Conservation (phyloP, 169 alveolate species). For the Cyclospora cayetanensis region DNA sequence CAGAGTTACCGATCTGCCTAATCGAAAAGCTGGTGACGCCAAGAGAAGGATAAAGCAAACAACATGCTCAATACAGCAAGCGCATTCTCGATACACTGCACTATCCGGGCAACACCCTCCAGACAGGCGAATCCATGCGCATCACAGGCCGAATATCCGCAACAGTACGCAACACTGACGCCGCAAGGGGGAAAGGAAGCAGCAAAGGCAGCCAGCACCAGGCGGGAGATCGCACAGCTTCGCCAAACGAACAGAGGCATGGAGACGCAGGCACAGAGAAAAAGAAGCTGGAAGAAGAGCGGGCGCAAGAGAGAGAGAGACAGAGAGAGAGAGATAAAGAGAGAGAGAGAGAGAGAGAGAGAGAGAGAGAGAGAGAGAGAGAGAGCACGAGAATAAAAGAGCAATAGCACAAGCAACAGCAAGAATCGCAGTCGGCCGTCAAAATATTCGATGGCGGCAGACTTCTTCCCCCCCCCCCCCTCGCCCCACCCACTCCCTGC, state of each 20-base stretch:
- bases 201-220: not conserved
- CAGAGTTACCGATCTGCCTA: not conserved
- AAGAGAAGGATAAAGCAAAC: not conserved
- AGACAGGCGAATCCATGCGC: not conserved
- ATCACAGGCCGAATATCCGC: not conserved
- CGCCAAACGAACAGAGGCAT: not conserved
- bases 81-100: not conserved
- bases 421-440: conserved; percentile 18
- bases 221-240: not conserved
- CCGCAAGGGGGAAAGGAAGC: not conserved
- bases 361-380: not conserved
- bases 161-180: not conserved
- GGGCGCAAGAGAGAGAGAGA: not conserved
- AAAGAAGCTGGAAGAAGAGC: not conserved
- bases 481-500: not conserved
- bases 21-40: not conserved
- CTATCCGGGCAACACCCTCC: not conserved
- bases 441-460: not conserved
- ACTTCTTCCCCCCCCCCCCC: not conserved
- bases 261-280: not conserved
- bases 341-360: not conserved
- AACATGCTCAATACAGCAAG: not conserved
- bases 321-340: not conserved
- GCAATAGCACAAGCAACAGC: conserved; percentile 1
- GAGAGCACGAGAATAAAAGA: not conserved